These are phyloP conservation scores for Umbellularia californica DNA, from an alignment of 164 flowering plant species.

Conservation along the genomic window DNA sequence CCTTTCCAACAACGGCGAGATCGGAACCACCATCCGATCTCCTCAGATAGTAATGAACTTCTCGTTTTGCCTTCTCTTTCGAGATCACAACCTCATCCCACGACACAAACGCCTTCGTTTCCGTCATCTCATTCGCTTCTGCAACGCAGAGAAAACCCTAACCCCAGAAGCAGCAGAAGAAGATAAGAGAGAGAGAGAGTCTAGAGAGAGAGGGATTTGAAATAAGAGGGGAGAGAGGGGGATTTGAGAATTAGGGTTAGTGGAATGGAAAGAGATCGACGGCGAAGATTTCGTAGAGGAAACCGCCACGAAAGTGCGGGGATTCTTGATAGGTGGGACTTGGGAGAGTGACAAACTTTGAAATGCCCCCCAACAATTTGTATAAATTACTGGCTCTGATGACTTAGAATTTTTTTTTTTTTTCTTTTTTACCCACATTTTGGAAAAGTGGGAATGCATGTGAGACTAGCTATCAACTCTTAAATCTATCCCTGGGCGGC, in stretches of 20 bases:
- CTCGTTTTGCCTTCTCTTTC: conserved; percentile 52
- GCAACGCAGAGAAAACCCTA: background rate
- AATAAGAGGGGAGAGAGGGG: background rate
- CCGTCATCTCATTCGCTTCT: background rate
- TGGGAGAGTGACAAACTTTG: no score
- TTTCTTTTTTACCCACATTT: no score
- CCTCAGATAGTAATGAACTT: conserved; percentile 59
- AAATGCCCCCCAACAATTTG: no score
- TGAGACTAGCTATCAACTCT: no score
- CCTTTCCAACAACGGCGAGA: conserved; percentile 79
- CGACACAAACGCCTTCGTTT: conserved; percentile 22
- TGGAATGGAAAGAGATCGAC: conserved; percentile 21
- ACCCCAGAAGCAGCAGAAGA: background rate
- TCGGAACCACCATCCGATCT: conserved; percentile 43
- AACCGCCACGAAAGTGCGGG: conserved; percentile 27
- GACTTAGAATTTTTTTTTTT: no score
- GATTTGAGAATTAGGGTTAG: background rate
- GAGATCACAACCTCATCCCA: conserved; percentile 70
- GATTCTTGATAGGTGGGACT: background rate
- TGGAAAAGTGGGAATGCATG: no score
- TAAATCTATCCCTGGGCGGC: no score
- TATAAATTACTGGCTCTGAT: no score
- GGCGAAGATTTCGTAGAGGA: conserved; percentile 34
- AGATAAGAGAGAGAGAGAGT: background rate
- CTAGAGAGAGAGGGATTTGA: background rate